phyloP scores from a whole-genome alignment of 257 asterid species.

The Lycium ferocissimum region DNA sequence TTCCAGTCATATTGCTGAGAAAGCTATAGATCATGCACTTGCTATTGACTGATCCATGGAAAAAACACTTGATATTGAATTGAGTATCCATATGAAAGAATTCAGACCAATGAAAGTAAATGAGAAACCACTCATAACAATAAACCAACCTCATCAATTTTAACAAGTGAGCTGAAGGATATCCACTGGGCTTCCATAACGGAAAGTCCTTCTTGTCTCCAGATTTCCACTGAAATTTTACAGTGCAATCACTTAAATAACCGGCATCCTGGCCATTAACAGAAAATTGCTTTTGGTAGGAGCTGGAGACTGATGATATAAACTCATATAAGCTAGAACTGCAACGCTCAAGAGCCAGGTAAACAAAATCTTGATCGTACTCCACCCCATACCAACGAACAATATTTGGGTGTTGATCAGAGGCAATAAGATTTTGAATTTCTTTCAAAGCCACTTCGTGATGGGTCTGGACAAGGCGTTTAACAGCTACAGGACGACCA shows the following conservation, averaged over 20 bases:
- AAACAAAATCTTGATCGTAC: slow-evolving; percentile 81
- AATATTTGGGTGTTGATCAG: slow-evolving; percentile 90
- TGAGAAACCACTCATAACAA: neutral
- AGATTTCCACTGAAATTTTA: slow-evolving; percentile 37
- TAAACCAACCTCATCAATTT: slow-evolving; percentile 72
- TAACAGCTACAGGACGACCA: slow-evolving; percentile 89
- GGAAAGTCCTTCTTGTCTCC: slow-evolving; percentile 54
- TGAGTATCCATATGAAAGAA: neutral
- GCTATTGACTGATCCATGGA: neutral
- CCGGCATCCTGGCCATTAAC: slow-evolving; percentile 34
- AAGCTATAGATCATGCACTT: slow-evolving; percentile 9
- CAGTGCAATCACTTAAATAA: slow-evolving; percentile 30
- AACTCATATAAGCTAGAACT: slow-evolving; percentile 74
- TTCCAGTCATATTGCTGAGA: slow-evolving; percentile 23
- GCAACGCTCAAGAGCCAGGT: slow-evolving; percentile 82
- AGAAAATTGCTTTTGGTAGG: slow-evolving; percentile 42
- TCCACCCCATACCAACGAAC: slow-evolving; percentile 93
- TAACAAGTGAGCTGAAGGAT: slow-evolving; percentile 68
- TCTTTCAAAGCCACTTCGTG: slow-evolving; percentile 85
- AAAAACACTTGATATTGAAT: neutral
- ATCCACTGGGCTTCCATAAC: slow-evolving; percentile 70
- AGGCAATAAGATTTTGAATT: slow-evolving; percentile 88
- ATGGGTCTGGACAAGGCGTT: slow-evolving; percentile 87
- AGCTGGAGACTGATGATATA: slow-evolving; percentile 45
- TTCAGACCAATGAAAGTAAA: slow-evolving; percentile 7